Evolutionary conservation across 192 early-diverging fungal genomes (phyloP), one percentile per base, ranked within the genome.

Genomic region (Coemansia erecta): DNA sequence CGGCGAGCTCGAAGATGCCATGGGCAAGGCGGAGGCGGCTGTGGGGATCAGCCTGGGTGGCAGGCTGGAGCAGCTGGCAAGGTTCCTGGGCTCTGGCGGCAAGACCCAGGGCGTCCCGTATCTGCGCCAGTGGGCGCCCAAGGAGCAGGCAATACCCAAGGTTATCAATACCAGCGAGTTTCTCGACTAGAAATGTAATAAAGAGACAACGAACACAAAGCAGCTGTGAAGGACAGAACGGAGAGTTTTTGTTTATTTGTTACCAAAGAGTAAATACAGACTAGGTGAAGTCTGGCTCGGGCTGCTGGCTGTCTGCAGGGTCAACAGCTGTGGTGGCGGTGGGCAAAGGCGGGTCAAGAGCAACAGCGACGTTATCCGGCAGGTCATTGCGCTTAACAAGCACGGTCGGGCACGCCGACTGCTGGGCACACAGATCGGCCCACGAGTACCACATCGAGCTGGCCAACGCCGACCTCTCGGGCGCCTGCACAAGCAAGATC

Each of bases 51-150:
- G 66, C 0, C 13, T 76, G 19, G 41, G 55, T 8, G 60, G 73
- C 0, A 48, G 73, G 0, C 21, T 76, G 26, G 54, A 64, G 17
- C 66, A 74, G 39, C 50, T 76, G 0, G 56, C 73, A 3, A 49
- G 60, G 18, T 47, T 57, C 35, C 28, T 71, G 24, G 53, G 47
- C 8, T 28, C 62, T 3, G 19, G 41, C 4, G 50, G 26, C 15
- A 5, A 53, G n/a, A 8, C 33, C 12, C 22, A 46, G 0, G 59
- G 66, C n/a, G 39, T 70, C 3, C 73, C 73, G 9, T 76, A 76
- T 31, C 43, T 70, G 0, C 55, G 73, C 11, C 73, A 76, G 26
- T 76, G 73, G 73, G 53, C 70, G 22, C 45, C 59, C 33, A 55
- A 23, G 17, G 56, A 58, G 4, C 18, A 45, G 10, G 53, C 51